Conservation (phyloP, 1,139 yeast species). For the Candida smagusa region DNA sequence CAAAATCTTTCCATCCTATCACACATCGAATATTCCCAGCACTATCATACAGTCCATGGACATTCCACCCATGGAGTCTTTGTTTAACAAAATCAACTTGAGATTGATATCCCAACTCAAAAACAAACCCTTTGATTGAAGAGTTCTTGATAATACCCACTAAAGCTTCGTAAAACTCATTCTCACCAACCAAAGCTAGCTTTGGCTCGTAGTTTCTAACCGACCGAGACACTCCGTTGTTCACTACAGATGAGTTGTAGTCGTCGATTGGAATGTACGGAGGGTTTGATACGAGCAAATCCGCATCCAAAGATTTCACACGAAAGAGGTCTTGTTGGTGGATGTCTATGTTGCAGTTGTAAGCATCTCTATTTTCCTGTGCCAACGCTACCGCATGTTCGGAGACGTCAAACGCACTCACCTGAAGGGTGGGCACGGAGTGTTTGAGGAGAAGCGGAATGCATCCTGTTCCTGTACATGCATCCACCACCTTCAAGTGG, state of each 20-base stretch:
- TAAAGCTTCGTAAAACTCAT: slow-evolving; percentile 65
- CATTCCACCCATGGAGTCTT: slow-evolving; percentile 21
- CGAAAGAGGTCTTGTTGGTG: slow-evolving; percentile 8
- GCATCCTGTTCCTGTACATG: slow-evolving; percentile 93
- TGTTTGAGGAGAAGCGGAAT: slow-evolving; percentile 54
- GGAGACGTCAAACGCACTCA: slow-evolving; percentile 63
- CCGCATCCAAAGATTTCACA: slow-evolving; percentile 20
- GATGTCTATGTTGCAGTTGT: not conserved
- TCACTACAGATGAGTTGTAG: slow-evolving; percentile 29
- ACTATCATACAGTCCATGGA: slow-evolving; percentile 26
- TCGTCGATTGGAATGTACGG: slow-evolving; percentile 70
- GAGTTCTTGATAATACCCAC: slow-evolving; percentile 39
- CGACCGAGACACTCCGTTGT: slow-evolving; percentile 48
- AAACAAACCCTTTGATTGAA: slow-evolving; percentile 37
- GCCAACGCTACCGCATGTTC: slow-evolving; percentile 51
- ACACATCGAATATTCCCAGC: slow-evolving; percentile 36
- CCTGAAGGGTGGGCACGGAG: slow-evolving; percentile 22
- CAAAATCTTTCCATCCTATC: slow-evolving; percentile 28
- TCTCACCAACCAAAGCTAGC: slow-evolving; percentile 72
- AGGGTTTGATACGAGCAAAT: slow-evolving; percentile 77
- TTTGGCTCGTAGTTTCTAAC: slow-evolving; percentile 73
- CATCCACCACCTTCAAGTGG: slow-evolving; percentile 49
- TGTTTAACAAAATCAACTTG: slow-evolving; percentile 29
- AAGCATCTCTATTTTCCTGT: slow-evolving; percentile 33
- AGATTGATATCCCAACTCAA: slow-evolving; percentile 38